Base-by-base conservation (phyloP, 139 green algal genomes). In the Trebouxia sp. region DNA sequence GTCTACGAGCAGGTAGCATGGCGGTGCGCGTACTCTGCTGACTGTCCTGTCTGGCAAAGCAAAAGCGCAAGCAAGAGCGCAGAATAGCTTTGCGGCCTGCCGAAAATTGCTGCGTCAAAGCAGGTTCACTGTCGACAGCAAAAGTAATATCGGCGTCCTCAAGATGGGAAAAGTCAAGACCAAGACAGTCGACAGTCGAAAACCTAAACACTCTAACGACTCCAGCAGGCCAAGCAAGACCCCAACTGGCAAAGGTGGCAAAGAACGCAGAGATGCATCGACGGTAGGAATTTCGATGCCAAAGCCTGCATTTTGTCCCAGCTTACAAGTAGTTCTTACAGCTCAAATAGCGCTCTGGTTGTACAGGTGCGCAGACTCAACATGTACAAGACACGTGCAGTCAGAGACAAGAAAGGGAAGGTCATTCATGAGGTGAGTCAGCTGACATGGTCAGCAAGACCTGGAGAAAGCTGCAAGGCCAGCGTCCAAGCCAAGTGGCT, bases 321-420 rank as follows among this genome's bases (percentile, higher is more conserved):
- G 70, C 38, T 37, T 32, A n/a, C 67, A 8, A 30, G 26, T 5
- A 56, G 39, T n/a, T 35, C 76, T 8, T 30, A 20, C 14, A 42
- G 8, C 0, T 50, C 1, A 45, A 10, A 45, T 14, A 30, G 0
- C 35, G 41, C 14, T 15, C 50, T 75, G 51, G 22, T 7, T 75
- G 10, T 80, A 67, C 84, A 97, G 93, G 93, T 98, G 20, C 90
- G 92, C 24, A 88, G 95, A 38, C 94, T 99, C 65, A 90, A 93
- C 10, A 99, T 99, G 96, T 99, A 99, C 91, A 97, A 95, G 53
- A 94, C 86, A 24, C 88, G 86, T 26, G 87, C 97, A 0, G 84
- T 90, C 41, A 82, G 97, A 1, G 94, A 99, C 90, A 97, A 93
- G 79, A 94, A 96, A 15, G 97, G 97, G 8, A 91, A 91, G 22